phyloP scores from a whole-genome alignment of 805 yeast genomes.

The Ogataea ramenticola region DNA sequence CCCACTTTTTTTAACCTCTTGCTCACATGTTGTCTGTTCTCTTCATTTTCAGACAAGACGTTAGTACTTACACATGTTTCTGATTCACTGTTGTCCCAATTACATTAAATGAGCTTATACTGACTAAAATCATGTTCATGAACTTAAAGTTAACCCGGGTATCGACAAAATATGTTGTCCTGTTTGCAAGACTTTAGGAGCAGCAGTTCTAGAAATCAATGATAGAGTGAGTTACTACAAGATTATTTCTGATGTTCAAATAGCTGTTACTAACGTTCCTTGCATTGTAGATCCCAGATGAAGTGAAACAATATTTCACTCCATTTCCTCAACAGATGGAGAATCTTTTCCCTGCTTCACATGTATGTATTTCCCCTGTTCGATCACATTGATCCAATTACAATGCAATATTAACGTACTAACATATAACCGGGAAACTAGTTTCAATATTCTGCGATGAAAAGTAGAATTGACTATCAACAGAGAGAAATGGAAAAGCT shows the following conservation, averaged over 20 bases:
- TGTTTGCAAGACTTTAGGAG: slow-evolving; percentile 4
- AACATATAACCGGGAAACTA: too few relatives aligned
- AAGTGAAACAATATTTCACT: slow-evolving; percentile 9
- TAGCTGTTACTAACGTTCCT: background rate
- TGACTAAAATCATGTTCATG: background rate
- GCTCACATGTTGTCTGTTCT: slow-evolving; percentile 12
- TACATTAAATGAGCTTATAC: background rate
- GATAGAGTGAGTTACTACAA: slow-evolving; percentile 3
- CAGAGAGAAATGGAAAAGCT: slow-evolving; percentile 1
- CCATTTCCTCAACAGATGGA: slow-evolving; percentile 12
- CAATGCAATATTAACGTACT: too few relatives aligned
- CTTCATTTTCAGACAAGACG: slow-evolving; percentile 4
- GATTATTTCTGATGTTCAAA: too few relatives aligned
- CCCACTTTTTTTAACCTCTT: slow-evolving; percentile 8
- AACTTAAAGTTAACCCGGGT: background rate
- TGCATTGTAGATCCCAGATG: slow-evolving; percentile 11
- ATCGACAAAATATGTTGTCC: slow-evolving; percentile 3
- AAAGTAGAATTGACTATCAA: slow-evolving; percentile 5
- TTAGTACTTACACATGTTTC: too few relatives aligned
- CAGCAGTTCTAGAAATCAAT: slow-evolving; percentile 7
- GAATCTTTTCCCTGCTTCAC: slow-evolving; percentile 8
- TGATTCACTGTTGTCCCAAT: too few relatives aligned
- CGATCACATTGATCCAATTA: too few relatives aligned
- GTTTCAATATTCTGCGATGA: slow-evolving; percentile 10
- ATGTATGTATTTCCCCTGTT: slow-evolving; percentile 1